These are phyloP conservation scores for Vigna angularis DNA, from an alignment of 306 rosid genomes.

Conservation along the genomic window DNA sequence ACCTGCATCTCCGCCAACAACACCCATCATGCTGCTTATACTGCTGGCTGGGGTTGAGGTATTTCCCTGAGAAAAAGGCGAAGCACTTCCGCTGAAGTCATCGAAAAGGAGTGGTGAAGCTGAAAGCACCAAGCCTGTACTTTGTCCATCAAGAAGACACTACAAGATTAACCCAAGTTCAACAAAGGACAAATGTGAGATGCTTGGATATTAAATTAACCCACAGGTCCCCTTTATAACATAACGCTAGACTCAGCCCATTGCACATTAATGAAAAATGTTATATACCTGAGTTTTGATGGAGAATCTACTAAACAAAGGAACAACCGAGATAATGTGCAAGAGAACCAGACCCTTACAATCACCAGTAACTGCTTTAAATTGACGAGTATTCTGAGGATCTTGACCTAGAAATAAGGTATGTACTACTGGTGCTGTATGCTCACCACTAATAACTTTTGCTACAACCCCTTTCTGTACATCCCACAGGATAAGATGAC, in stretches of 20 bases:
- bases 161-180: constrained; percentile 55
- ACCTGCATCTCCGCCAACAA: constrained; percentile 93
- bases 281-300: constrained; percentile 82
- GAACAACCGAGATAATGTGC: constrained; percentile 78
- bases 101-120: constrained; percentile 91
- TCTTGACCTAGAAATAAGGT: constrained; percentile 87
- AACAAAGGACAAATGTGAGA: constrained; percentile 48
- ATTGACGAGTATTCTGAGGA: constrained; percentile 89
- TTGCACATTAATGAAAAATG: constrained; percentile 36
- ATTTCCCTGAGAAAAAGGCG: constrained; percentile 65
- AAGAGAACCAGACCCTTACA: constrained; percentile 90
- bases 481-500: constrained; percentile 93
- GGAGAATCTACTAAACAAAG: constrained; percentile 76
- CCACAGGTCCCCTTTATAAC: constrained; percentile 22
- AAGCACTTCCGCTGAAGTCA: constrained; percentile 70
- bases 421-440: constrained; percentile 90
- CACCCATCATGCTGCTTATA: constrained; percentile 94
- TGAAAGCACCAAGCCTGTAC: constrained; percentile 81
- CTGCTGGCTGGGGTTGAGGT: constrained; percentile 67
- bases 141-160: constrained; percentile 99
- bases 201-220: constrained; percentile 39
- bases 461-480: constrained; percentile 76
- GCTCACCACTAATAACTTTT: constrained; percentile 86
- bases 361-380: constrained; percentile 96
- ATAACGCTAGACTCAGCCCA: constrained; percentile 27